These are phyloP conservation scores for Fusarium redolens DNA, from an alignment of 2,329 filamentous ascomycete genomes.

Conservation along the genomic window DNA sequence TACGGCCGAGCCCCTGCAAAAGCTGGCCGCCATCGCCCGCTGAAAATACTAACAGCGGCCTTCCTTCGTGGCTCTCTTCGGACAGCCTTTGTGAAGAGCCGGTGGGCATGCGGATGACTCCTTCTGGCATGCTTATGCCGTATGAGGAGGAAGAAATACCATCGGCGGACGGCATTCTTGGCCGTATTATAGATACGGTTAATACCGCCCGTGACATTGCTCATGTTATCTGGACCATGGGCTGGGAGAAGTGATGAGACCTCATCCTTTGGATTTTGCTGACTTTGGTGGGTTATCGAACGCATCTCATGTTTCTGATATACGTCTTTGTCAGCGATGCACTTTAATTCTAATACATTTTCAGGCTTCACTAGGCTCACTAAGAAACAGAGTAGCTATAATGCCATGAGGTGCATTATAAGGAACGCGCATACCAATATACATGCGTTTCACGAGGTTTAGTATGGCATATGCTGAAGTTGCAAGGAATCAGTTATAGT, in stretches of 20 bases:
- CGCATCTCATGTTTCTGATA: neutral
- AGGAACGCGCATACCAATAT: neutral
- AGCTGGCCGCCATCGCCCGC: constrained; percentile 48
- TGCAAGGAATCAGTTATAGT: neutral
- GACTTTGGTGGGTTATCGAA: neutral
- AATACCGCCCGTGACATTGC: constrained; percentile 77
- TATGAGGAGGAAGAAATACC: constrained; percentile 77
- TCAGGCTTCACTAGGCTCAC: neutral
- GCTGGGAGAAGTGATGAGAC: constrained; percentile 66
- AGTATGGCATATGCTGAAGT: neutral
- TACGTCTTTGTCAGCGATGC: neutral
- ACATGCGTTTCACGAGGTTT: neutral
- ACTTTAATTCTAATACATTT: neutral
- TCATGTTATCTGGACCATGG: constrained; percentile 78
- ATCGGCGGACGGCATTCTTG: constrained; percentile 73
- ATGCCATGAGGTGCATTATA: neutral
- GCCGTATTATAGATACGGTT: constrained; percentile 83
- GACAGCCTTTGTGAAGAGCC: constrained; percentile 60
- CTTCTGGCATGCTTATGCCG: constrained; percentile 92
- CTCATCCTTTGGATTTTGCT: neutral
- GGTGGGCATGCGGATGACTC: constrained; percentile 77
- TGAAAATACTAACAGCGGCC: constrained; percentile 41
- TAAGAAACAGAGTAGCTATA: neutral
- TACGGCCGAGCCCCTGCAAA: constrained; percentile 38
- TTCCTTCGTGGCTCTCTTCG: constrained; percentile 60